Evolutionary conservation across 2,329 filamentous ascomycete species (phyloP).

Genomic region (Sarocladium brachiariae): DNA sequence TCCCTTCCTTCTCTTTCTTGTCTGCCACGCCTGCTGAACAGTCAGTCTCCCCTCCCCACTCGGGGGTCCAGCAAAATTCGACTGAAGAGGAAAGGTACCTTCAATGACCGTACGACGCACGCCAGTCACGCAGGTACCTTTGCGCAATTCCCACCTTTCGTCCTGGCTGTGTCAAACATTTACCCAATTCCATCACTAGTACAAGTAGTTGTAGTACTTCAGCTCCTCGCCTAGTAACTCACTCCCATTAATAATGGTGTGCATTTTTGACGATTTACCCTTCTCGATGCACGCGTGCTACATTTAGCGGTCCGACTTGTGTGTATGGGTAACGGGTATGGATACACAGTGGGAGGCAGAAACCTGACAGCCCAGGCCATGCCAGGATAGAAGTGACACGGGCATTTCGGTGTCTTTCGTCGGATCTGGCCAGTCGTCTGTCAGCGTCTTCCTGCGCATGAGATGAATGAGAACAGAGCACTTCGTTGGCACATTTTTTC

Average conservation of each 20-base stretch:
- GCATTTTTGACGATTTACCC: slow-evolving; percentile 8
- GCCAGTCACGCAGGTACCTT: background rate
- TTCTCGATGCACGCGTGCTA: too few species aligned
- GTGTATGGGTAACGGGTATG: too few species aligned
- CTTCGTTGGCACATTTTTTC: too few species aligned
- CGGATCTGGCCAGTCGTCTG: background rate
- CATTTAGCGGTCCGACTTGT: too few species aligned
- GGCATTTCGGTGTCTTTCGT: background rate
- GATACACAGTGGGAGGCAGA: background rate
- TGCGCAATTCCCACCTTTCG: too few species aligned
- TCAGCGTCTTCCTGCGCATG: too few species aligned
- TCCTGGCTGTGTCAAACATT: background rate
- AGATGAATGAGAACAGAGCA: too few species aligned
- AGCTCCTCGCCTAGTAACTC: background rate
- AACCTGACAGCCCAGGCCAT: background rate
- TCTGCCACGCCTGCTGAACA: background rate
- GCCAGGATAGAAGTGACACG: background rate
- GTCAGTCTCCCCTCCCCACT: background rate
- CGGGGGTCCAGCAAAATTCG: background rate
- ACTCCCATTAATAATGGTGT: background rate
- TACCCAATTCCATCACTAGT: background rate
- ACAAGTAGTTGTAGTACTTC: too few species aligned
- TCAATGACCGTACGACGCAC: background rate
- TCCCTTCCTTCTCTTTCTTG: background rate
- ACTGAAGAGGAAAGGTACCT: slow-evolving; percentile 5